Conservation (phyloP, 179 eudicot genomes). For the Vitellaria paradoxa region DNA sequence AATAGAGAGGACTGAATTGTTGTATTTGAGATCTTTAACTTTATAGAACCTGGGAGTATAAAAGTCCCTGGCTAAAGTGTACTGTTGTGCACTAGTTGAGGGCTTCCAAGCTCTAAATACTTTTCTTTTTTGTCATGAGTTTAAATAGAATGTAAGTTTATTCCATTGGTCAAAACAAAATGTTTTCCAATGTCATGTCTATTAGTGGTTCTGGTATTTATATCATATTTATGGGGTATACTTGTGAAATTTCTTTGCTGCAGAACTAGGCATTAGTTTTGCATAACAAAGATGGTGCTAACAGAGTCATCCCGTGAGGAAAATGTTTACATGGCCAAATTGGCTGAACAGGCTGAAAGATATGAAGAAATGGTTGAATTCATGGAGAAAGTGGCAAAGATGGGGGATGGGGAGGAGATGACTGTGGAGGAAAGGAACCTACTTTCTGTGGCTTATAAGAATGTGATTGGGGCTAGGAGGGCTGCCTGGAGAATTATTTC, state of each 20-base stretch:
- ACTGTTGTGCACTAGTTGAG: neutral
- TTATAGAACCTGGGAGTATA: neutral
- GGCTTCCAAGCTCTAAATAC: neutral
- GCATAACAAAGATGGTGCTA: slow-evolving; percentile 25
- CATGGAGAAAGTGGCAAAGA: slow-evolving; percentile 49
- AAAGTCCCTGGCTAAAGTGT: neutral
- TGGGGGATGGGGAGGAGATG: slow-evolving; percentile 39
- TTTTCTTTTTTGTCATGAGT: neutral
- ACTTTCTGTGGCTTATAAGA: slow-evolving; percentile 52
- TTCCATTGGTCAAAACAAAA: neutral
- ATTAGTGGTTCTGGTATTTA: neutral
- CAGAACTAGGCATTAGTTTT: slow-evolving; percentile 7
- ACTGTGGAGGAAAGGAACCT: slow-evolving; percentile 56
- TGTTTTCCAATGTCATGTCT: neutral
- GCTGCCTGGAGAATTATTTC: slow-evolving; percentile 59
- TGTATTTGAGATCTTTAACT: neutral
- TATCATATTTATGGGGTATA: neutral
- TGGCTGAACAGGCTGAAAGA: slow-evolving; percentile 50
- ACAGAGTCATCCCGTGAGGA: slow-evolving; percentile 39
- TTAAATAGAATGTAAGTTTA: neutral
- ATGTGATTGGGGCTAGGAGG: slow-evolving; percentile 53
- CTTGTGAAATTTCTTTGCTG: slow-evolving; percentile 1
- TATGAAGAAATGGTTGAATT: slow-evolving; percentile 59
- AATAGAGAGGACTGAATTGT: neutral
- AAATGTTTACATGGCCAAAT: slow-evolving; percentile 44